A percentile compares a stretch with the other conserved stretches of the same genome.
phyloP scores from a whole-genome alignment of 116 monocot genomes.

The Phalaenopsis hybrid region DNA sequence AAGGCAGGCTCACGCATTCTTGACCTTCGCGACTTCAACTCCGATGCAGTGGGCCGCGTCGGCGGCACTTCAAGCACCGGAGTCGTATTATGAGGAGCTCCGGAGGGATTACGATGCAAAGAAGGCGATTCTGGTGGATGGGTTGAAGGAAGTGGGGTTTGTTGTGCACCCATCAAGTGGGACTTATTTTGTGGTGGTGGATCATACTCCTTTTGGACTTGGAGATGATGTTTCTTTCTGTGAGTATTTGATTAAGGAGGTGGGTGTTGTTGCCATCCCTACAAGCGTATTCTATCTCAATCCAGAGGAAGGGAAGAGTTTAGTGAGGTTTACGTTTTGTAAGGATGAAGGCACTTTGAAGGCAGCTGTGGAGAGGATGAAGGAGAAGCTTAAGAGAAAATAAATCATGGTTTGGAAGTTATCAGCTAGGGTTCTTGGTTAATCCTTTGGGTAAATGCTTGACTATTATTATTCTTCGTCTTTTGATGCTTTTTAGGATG shows the following conservation, averaged over 20 bases:
- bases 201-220: slow-evolving; percentile 97
- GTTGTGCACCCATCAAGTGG: slow-evolving; percentile 82
- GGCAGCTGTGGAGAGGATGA: slow-evolving; percentile 83
- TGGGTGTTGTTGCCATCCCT: slow-evolving; percentile 93
- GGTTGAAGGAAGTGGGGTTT: slow-evolving; percentile 75
- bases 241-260: slow-evolving; percentile 82
- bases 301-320: slow-evolving; percentile 85
- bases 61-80: slow-evolving; percentile 61
- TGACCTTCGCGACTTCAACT: slow-evolving; percentile 92
- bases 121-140: slow-evolving; percentile 77
- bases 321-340: slow-evolving; percentile 94
- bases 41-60: slow-evolving; percentile 89
- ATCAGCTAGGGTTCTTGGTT: not conserved
- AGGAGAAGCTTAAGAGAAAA: slow-evolving; percentile 47
- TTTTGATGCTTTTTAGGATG: too few species aligned
- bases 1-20: slow-evolving; percentile 81
- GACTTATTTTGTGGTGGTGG: slow-evolving; percentile 88
- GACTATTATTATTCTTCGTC: too few species aligned
- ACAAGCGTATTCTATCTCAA: slow-evolving; percentile 90
- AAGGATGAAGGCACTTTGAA: slow-evolving; percentile 82
- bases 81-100: slow-evolving; percentile 80
- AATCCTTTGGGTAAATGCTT: too few species aligned
- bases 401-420: not conserved
- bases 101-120: slow-evolving; percentile 65
- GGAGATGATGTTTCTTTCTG: slow-evolving; percentile 79